Evolutionary conservation across 192 early-diverging fungal species (phyloP), one percentile per base, ranked within the genome.

Genomic region (Podila minutissima): DNA sequence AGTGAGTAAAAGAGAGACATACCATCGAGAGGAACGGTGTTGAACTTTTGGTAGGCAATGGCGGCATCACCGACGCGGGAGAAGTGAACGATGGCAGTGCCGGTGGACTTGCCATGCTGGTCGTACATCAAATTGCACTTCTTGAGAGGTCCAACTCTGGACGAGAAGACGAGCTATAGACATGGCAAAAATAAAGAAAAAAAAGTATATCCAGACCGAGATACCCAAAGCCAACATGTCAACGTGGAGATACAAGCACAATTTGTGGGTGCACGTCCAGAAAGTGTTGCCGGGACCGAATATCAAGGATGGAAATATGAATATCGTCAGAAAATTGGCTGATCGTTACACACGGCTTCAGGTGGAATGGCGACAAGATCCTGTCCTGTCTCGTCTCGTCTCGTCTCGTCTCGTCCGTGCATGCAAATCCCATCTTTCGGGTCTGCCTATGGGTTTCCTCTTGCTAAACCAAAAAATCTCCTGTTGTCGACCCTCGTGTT

Each of bases 41-140:
- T 69, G 32, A 86, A 85, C 58, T 75, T 87, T 58, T 77, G 74
- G 46, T 82, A 63, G 5, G 86, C 84, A 33, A 61, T 48, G 13
- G 75, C 83, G 2, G 85, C 84, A 61, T 87, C 87, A 53, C 55
- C 74, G 51, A 71, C 72, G 29, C 86, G 85, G 31, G 60, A 63
- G 48, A 88, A 88, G 69, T 82, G 74, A 29, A 88, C 78, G 32
- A 72, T 51, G 48, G 86, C 87, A 7, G 84, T 83, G 63, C 87
- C 87, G 28, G 75, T 84, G 13, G 86, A 88, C 67, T 81, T 84
- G 65, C 86, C 87, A 61, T 79, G 71, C 72, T 88, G 81, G 62
- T 88, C 86, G 59, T 82, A 88, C 69, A 84, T 84, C 20, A 88
- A 74, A n/a, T 72, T 78, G 62, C 85, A 85, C 67, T 83, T 79